Evolutionary conservation across 2,329 filamentous ascomycete genomes (phyloP), one percentile per base, ranked within the genome.

Genomic region (Beauveria sp.): DNA sequence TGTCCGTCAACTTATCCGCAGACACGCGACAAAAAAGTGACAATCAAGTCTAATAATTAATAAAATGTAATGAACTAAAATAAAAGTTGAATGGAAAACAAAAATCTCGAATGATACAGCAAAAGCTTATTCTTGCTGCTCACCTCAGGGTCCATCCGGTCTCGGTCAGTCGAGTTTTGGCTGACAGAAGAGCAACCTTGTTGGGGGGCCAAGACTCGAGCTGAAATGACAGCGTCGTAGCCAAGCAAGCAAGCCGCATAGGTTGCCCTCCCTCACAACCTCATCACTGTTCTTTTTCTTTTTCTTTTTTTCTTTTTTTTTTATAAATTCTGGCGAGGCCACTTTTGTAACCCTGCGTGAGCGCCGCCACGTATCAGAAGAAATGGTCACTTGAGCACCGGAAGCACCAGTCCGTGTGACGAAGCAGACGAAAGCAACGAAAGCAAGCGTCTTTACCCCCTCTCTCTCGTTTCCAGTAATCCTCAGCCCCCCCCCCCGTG

Each of bases 141-240:
- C n/a, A 16, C n/a, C 31, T 20, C 14, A 28, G 22, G 31, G 20
- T 10, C n/a, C 18, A 16, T 26, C 53, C 43, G 42, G 34, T 28
- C 42, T 48, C 43, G 42, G 55, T 40, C 43, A 10, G 24, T 16
- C 6, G 12, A 12, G 31, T 34, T 34, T 34, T 12, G 28, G 42
- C 53, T 48, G 54, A 38, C 54, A 24, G 10, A 8, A 14, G 38
- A 31, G 26, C 26, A 31, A 26, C 40, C 42, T 28, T 46, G 22
- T 34, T 57, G 54, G 54, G 54, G 54, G 54, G 28, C 55, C 49
- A 53, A 58, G 55, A 45, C 45, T 49, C 18, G 55, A 49, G 55
- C 55, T 58, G 55, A 58, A 58, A 58, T 58, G 31, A 46, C 54
- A 56, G 42, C 54, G 54, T 56, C 42, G 54, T n/a, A 56, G 28